phyloP scores from a whole-genome alignment of 495 filamentous ascomycete species.

The Penicillium coffeae region DNA sequence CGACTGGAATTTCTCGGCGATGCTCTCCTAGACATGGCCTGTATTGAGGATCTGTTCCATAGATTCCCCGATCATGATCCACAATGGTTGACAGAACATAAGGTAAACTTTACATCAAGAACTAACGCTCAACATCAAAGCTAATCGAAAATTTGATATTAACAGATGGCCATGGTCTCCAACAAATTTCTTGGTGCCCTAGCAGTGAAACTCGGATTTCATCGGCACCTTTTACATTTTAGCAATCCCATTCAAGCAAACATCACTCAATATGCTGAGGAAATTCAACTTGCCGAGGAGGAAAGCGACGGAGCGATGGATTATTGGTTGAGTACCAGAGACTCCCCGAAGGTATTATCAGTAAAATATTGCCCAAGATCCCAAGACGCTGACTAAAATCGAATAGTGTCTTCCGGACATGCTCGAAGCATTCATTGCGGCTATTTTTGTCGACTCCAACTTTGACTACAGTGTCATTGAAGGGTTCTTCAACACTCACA shows the following conservation, averaged over 20 bases:
- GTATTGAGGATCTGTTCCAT: slow-evolving; percentile 74
- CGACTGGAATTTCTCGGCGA: slow-evolving; percentile 93
- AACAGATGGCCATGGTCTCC: slow-evolving; percentile 91
- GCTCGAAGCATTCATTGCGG: slow-evolving; percentile 84
- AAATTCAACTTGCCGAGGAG: slow-evolving; percentile 54
- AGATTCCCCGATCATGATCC: slow-evolving; percentile 76
- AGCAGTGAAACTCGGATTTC: slow-evolving; percentile 70
- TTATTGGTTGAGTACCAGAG: slow-evolving; percentile 69
- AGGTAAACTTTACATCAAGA: slow-evolving; percentile 38
- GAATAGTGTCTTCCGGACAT: slow-evolving; percentile 75
- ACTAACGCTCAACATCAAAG: slow-evolving; percentile 1
- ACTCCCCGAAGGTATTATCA: slow-evolving; percentile 64
- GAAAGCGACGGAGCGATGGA: slow-evolving; percentile 58
- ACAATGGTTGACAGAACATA: slow-evolving; percentile 98
- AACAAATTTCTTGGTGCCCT: slow-evolving; percentile 91
- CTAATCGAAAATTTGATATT: not conserved
- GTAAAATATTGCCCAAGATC: not conserved
- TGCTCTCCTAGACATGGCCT: slow-evolving; percentile 82
- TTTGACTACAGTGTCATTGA: slow-evolving; percentile 74
- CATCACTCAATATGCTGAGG: slow-evolving; percentile 65
- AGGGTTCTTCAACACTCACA: slow-evolving; percentile 67
- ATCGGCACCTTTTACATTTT: slow-evolving; percentile 66
- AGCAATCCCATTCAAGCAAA: slow-evolving; percentile 54
- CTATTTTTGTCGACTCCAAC: slow-evolving; percentile 85
- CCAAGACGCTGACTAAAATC: not conserved